Evolutionary conservation across 1,284 basidiomycete species (phyloP), one percentile per base, ranked within the genome.

Genomic region (Sporisorium exsertum): DNA sequence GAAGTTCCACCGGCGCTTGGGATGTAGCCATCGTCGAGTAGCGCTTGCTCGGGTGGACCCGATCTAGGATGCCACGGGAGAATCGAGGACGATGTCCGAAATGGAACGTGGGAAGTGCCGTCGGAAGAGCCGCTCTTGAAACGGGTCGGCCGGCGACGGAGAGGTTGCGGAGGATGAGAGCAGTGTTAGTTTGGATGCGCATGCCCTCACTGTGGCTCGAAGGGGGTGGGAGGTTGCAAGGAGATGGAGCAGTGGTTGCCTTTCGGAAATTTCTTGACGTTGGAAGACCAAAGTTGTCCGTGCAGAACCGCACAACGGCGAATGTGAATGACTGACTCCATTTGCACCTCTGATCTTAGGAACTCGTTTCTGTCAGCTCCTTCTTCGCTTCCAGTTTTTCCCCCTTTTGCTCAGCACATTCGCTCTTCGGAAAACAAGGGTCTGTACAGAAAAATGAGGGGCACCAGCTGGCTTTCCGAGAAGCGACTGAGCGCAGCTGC

Each of bases 1-100:
- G 80, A 33, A 84, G 67, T 9, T 46, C 50, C 51, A 59, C n/a
- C 24, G 42, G 20, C 29, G 22, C 56, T 63, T 55, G 50, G 5
- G 61, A 57, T n/a, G 57, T 57, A 37, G 55, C 35, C 64, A 64
- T 66, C 29, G 42, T 64, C 40, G 12, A 47, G 43, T 16, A 22
- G 32, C 61, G 55, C 18, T 58, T 42, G 33, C 12, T 33, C 32
- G 55, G 43, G 5, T 27, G 40, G 10, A 24, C 12, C 49, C 35
- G 40, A 45, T 37, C 1, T 13, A 15, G 18, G 29, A 26, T n/a
- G 42, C 24, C 35, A 42, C 32, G 47, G 32, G 52, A 29, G 7
- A 20, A 35, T 37, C 8, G 54, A 9, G 8, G 35, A 22, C 29
- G 42, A n/a, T 26, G 55, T 10, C 10, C n/a, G 24, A 29, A 22